Percentiles rank a stretch among this genome's conserved stretches.
Conservation (phyloP, 805 yeast species). For the Kodamaea fukazawae region DNA sequence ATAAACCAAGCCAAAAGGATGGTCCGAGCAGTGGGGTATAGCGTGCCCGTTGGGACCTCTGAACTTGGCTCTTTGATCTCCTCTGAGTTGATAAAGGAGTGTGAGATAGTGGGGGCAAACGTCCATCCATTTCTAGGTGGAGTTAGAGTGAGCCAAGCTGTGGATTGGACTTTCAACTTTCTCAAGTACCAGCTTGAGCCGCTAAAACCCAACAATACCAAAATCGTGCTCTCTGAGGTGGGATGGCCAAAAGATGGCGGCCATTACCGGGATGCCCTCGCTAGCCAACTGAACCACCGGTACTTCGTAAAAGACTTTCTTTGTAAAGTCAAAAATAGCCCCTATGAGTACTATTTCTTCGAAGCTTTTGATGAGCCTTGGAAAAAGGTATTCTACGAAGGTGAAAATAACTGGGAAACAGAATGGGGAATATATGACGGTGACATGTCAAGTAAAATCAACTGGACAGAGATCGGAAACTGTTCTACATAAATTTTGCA, state of each 20-base stretch:
- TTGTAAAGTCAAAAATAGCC: conserved; percentile 39
- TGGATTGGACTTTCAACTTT: conserved; percentile 53
- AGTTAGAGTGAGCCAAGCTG: conserved; percentile 42
- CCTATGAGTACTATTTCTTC: conserved; percentile 55
- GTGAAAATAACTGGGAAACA: conserved; percentile 57
- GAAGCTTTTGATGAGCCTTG: conserved; percentile 76
- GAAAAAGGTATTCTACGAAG: conserved; percentile 53
- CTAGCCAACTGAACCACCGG: conserved; percentile 45
- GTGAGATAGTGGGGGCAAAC: conserved; percentile 62
- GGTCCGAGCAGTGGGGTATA: conserved; percentile 28
- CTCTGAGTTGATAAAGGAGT: conserved; percentile 34
- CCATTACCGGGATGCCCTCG: conserved; percentile 40
- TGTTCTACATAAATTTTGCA: too few relatives aligned
- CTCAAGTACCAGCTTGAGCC: conserved; percentile 45
- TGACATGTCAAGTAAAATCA: conserved; percentile 44
- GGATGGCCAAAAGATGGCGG: conserved; percentile 78
- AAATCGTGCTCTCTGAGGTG: conserved; percentile 54
- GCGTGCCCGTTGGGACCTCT: conserved; percentile 58
- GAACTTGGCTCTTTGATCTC: conserved; percentile 53
- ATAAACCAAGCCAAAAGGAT: conserved; percentile 42
- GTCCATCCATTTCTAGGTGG: conserved; percentile 72
- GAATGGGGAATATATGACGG: conserved; percentile 65
- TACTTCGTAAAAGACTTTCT: conserved; percentile 51
- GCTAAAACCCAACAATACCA: conserved; percentile 22
- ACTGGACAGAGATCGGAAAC: too few relatives aligned